Evolutionary conservation across 345 rosid genomes (phyloP).

Genomic region (Kandelia obovata): DNA sequence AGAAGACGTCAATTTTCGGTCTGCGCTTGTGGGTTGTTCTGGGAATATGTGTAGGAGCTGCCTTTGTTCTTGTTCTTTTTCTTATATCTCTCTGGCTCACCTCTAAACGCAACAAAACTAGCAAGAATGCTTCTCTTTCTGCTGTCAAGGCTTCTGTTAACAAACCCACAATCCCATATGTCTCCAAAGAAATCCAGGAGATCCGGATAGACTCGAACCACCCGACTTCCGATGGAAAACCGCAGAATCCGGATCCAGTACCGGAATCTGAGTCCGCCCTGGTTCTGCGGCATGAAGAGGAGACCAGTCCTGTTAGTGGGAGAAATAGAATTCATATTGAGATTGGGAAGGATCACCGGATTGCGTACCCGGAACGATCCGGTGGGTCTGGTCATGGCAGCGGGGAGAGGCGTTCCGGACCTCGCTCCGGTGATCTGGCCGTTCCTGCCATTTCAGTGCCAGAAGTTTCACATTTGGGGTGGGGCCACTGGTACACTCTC

Average conservation of each 20-base stretch:
- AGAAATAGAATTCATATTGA: slow-evolving; percentile 66
- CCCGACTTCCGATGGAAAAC: slow-evolving; percentile 30
- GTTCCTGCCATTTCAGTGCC: slow-evolving; percentile 44
- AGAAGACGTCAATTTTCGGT: slow-evolving; percentile 48
- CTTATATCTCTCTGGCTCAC: slow-evolving; percentile 85
- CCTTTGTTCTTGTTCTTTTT: slow-evolving; percentile 72
- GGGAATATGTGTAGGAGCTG: slow-evolving; percentile 82
- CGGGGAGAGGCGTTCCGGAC: slow-evolving; percentile 43
- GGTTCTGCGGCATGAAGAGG: slow-evolving; percentile 29
- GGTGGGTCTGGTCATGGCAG: slow-evolving; percentile 50
- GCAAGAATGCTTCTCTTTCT: slow-evolving; percentile 19
- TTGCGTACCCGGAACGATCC: slow-evolving; percentile 66
- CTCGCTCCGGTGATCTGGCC: slow-evolving; percentile 43
- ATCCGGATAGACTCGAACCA: slow-evolving; percentile 58
- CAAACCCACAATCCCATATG: slow-evolving; percentile 53
- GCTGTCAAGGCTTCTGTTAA: slow-evolving; percentile 22
- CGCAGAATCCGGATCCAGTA: slow-evolving; percentile 38
- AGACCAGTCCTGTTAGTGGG: slow-evolving; percentile 38
- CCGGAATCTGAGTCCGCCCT: slow-evolving; percentile 38
- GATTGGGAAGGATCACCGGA: slow-evolving; percentile 81
- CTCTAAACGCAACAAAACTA: slow-evolving; percentile 44
- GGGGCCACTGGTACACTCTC: slow-evolving; percentile 97
- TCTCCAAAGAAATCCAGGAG: slow-evolving; percentile 78
- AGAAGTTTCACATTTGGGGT: slow-evolving; percentile 94
- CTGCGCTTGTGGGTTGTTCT: slow-evolving; percentile 76